Evolutionary conservation across 768 basidiomycete species (phyloP).

Genomic region (Neoboletus brunneissimus): DNA sequence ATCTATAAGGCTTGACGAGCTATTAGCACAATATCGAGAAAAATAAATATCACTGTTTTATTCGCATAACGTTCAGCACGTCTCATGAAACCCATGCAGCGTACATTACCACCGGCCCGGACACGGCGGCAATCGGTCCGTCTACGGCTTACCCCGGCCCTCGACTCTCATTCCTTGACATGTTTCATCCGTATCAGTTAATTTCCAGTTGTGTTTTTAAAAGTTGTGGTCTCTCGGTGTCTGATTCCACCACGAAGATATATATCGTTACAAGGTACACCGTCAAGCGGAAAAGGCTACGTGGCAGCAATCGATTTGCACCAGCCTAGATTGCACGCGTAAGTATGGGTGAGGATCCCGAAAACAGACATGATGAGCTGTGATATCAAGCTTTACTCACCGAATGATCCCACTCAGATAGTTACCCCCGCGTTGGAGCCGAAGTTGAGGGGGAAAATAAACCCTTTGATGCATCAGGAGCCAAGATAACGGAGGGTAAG

Average conservation of each 20-base stretch:
- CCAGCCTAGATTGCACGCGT: not conserved
- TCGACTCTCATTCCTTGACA: not conserved
- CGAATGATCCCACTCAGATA: not conserved
- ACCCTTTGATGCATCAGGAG: not conserved
- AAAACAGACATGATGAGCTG: not conserved
- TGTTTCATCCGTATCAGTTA: not conserved
- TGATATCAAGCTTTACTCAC: not conserved
- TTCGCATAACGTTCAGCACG: not conserved
- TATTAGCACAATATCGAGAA: not conserved
- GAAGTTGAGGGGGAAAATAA: not conserved
- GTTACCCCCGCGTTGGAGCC: not conserved
- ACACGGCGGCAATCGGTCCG: not conserved
- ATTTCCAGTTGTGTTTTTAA: not conserved
- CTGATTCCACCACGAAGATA: not conserved
- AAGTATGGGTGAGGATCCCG: not conserved
- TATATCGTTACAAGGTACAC: not conserved
- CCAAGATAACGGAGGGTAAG: not conserved
- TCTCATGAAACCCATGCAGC: not conserved
- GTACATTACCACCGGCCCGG: not conserved
- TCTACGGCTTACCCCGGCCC: not conserved
- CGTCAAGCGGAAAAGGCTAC: constrained; percentile 1
- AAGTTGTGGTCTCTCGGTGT: not conserved
- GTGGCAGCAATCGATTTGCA: not conserved
- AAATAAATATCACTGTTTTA: not conserved
- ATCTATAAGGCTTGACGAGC: not conserved